Conservation (phyloP, 306 rosid species). For the Herpetospermum pedunculosum region DNA sequence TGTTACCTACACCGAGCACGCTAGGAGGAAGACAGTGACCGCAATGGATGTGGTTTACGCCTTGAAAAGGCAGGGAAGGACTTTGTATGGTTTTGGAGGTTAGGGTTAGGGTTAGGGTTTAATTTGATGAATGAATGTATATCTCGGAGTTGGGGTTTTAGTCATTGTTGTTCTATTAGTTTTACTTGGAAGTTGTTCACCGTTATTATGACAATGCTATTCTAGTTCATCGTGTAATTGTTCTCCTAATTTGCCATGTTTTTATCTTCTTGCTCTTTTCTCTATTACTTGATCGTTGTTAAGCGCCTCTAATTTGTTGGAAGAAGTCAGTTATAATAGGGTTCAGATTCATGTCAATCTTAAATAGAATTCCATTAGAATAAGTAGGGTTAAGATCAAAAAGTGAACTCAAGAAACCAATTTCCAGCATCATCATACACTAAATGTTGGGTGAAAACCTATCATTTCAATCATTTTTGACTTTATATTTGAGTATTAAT, state of each 20-base stretch:
- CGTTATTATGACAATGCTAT: neutral
- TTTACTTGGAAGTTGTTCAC: neutral
- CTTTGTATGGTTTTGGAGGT: slow-evolving; percentile 41
- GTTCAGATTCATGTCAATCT: no score
- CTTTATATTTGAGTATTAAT: no score
- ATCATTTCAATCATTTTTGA: no score
- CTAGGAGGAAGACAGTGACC: slow-evolving; percentile 37
- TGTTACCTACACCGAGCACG: slow-evolving; percentile 39
- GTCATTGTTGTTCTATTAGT: neutral
- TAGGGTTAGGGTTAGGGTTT: neutral
- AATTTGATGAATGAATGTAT: neutral
- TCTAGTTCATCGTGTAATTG: neutral
- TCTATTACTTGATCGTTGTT: neutral
- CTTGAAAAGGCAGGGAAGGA: slow-evolving; percentile 39
- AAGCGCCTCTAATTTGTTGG: no score
- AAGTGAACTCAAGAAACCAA: no score
- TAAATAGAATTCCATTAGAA: no score
- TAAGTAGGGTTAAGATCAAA: no score
- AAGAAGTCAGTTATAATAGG: no score
- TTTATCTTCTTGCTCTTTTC: neutral
- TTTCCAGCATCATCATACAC: no score
- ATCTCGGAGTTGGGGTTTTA: neutral
- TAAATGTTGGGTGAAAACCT: no score
- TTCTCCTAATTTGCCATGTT: neutral
- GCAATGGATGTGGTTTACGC: slow-evolving; percentile 44